phyloP scores from a whole-genome alignment of 805 yeast genomes.

The Kodamaea kaohsiungensis region DNA sequence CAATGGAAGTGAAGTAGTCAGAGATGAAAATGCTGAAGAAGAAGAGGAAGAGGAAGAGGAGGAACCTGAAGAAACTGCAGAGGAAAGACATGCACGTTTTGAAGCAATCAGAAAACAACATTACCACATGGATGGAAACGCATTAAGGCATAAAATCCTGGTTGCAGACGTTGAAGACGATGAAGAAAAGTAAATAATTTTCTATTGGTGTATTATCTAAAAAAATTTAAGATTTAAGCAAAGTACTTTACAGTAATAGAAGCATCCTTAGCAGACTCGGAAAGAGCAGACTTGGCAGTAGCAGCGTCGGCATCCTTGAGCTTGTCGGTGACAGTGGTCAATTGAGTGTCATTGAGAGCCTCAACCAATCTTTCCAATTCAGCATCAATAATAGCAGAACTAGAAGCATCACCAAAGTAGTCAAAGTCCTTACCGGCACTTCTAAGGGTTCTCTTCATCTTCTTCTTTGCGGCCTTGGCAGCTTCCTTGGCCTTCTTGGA shows the following conservation, averaged over 20 bases:
- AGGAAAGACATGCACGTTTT: slow-evolving; percentile 64
- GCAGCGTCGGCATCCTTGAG: slow-evolving; percentile 55
- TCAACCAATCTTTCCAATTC: slow-evolving; percentile 83
- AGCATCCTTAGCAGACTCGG: slow-evolving; percentile 51
- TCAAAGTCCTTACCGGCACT: slow-evolving; percentile 76
- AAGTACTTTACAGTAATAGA: slow-evolving; percentile 45
- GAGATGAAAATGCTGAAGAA: slow-evolving; percentile 32
- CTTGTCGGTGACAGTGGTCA: slow-evolving; percentile 72
- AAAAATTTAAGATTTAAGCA: too few relatives aligned
- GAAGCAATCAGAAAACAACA: slow-evolving; percentile 81
- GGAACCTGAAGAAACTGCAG: slow-evolving; percentile 45
- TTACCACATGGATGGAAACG: slow-evolving; percentile 60
- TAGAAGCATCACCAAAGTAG: slow-evolving; percentile 79
- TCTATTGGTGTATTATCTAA: background rate
- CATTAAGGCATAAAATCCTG: slow-evolving; percentile 37
- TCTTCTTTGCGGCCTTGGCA: slow-evolving; percentile 97
- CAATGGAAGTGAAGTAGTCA: slow-evolving; percentile 44
- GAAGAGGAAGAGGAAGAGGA: slow-evolving; percentile 42
- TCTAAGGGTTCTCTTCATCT: slow-evolving; percentile 90
- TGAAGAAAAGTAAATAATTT: background rate
- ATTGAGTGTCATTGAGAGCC: slow-evolving; percentile 73
- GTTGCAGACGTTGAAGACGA: slow-evolving; percentile 29
- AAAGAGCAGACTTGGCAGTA: slow-evolving; percentile 59
- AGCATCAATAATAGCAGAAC: slow-evolving; percentile 66
- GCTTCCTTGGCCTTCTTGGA: slow-evolving; percentile 88